A percentile compares a stretch with the other conserved stretches of the same genome.
These are phyloP conservation scores for Rhodomyrtus psidioides DNA, from an alignment of 441 rosid genomes.

Conservation along the genomic window DNA sequence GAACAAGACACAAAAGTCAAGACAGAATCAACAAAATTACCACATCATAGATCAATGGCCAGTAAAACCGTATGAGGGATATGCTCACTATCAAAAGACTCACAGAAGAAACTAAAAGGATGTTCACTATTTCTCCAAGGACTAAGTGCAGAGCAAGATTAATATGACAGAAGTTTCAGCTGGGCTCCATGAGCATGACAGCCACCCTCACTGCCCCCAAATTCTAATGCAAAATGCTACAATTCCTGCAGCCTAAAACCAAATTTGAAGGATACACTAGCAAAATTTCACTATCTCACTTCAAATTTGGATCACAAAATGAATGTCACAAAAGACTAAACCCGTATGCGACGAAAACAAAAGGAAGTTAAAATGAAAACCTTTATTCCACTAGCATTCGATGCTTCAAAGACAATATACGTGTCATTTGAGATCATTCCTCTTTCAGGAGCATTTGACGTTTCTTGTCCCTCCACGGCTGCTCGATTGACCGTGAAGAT, in stretches of 20 bases:
- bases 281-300: neutral
- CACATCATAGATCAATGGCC: neutral
- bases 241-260: too few relatives aligned
- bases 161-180: neutral
- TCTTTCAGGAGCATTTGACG: constrained; percentile 59
- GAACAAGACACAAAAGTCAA: neutral
- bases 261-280: too few relatives aligned
- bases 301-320: neutral
- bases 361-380: constrained; percentile 22
- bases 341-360: neutral
- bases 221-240: too few relatives aligned
- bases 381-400: constrained; percentile 91
- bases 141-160: neutral
- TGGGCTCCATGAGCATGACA: neutral
- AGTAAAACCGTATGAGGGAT: neutral
- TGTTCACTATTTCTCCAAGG: neutral
- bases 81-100: neutral
- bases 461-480: constrained; percentile 58
- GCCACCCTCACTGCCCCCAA: too few relatives aligned
- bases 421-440: constrained; percentile 78
- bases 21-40: constrained; percentile 3
- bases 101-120: neutral
- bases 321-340: neutral
- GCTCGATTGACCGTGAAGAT: constrained; percentile 82
- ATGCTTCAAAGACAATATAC: constrained; percentile 83